These are phyloP conservation scores for Phytophthora sp. DNA, from an alignment of 352 stramenopile genomes.

Conservation along the genomic window DNA sequence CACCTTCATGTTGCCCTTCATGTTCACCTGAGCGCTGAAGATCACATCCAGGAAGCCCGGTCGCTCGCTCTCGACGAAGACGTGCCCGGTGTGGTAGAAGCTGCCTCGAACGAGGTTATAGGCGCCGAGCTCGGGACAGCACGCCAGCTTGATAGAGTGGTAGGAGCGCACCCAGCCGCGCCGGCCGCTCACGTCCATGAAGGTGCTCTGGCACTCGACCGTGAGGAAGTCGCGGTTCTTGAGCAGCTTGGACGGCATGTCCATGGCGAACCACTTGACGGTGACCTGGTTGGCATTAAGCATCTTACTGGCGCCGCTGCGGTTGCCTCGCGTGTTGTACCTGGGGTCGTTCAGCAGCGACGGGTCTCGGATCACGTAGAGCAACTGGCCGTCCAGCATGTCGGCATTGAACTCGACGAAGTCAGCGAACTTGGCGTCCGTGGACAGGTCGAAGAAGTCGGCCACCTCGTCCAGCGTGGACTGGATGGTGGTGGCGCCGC, in stretches of 20 bases:
- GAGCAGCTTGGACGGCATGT: slow-evolving; percentile 64
- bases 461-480: slow-evolving; percentile 72
- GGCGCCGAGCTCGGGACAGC: slow-evolving; percentile 58
- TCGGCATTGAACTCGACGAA: slow-evolving; percentile 54
- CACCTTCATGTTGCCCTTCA: slow-evolving; percentile 64
- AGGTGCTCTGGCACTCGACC: slow-evolving; percentile 80
- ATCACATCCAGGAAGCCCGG: slow-evolving; percentile 70
- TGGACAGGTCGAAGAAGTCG: slow-evolving; percentile 70
- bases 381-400: slow-evolving; percentile 58
- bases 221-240: slow-evolving; percentile 77
- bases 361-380: slow-evolving; percentile 62
- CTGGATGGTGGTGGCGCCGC: slow-evolving; percentile 61
- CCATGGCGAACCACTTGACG: slow-evolving; percentile 65
- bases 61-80: slow-evolving; percentile 74
- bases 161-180: slow-evolving; percentile 75
- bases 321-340: slow-evolving; percentile 21
- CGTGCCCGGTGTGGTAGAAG: slow-evolving; percentile 75
- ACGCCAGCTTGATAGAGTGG: slow-evolving; percentile 73
- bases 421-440: slow-evolving; percentile 54
- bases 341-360: slow-evolving; percentile 31
- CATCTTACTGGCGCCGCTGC: slow-evolving; percentile 32
- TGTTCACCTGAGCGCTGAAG: slow-evolving; percentile 62
- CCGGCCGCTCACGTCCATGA: slow-evolving; percentile 61
- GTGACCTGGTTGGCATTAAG: slow-evolving; percentile 68
- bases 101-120: slow-evolving; percentile 64